Evolutionary conservation across 345 rosid genomes (phyloP).

Genomic region (Salix exigua): DNA sequence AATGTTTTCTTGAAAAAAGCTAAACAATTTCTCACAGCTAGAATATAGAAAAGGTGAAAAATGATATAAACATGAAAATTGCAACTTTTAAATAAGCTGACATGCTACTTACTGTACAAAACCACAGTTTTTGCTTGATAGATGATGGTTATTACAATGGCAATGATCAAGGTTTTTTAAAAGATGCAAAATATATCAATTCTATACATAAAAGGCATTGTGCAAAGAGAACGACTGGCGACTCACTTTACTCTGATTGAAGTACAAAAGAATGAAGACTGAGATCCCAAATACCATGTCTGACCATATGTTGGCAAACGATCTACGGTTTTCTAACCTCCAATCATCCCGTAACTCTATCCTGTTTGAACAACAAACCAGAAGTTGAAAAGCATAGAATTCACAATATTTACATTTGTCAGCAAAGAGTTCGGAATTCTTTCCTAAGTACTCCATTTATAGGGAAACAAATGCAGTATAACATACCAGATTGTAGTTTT

Average conservation of each 20-base stretch:
- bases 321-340: slow-evolving; percentile 81
- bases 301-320: slow-evolving; percentile 95
- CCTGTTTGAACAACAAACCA: slow-evolving; percentile 43
- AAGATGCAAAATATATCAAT: background rate
- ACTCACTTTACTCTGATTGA: slow-evolving; percentile 85
- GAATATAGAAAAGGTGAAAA: background rate
- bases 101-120: background rate
- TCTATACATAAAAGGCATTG: background rate
- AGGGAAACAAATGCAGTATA: background rate
- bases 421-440: background rate
- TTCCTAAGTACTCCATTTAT: background rate
- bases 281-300: slow-evolving; percentile 90
- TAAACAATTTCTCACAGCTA: background rate
- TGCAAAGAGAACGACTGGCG: background rate
- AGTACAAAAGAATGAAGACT: slow-evolving; percentile 62
- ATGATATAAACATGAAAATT: background rate
- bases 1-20: background rate
- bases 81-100: background rate
- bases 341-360: slow-evolving; percentile 81
- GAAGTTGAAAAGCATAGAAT: slow-evolving; percentile 2
- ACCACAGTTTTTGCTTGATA: background rate
- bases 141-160: background rate
- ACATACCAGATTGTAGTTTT: background rate
- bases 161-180: background rate
- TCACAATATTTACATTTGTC: background rate